Conservation (phyloP, 345 rosid genomes). For the Fremontodendron californicum region DNA sequence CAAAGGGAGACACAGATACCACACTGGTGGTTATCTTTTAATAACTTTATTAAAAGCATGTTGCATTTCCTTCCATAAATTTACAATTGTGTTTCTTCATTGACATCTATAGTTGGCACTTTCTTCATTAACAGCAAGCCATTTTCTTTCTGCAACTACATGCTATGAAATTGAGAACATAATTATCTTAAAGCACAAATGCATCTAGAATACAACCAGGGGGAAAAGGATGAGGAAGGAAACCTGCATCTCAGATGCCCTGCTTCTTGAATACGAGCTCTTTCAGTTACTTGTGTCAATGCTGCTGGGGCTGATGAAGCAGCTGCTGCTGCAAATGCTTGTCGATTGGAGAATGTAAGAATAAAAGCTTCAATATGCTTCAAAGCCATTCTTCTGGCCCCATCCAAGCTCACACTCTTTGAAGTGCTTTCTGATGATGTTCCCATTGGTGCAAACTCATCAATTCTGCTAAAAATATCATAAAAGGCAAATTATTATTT, state of each 20-base stretch:
- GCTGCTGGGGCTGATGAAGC: slow-evolving; percentile 74
- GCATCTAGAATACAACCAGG: neutral
- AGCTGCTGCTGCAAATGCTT: slow-evolving; percentile 62
- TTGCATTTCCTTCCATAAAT: neutral
- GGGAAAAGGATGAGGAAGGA: slow-evolving; percentile 6
- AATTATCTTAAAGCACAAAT: neutral
- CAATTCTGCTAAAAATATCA: slow-evolving; percentile 51
- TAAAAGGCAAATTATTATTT: neutral
- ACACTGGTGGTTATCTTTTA: neutral
- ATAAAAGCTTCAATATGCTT: slow-evolving; percentile 70
- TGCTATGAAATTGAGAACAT: neutral
- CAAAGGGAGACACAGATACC: neutral
- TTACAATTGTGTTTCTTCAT: neutral
- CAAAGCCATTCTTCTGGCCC: slow-evolving; percentile 74
- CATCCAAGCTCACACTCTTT: slow-evolving; percentile 70
- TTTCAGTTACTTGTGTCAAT: slow-evolving; percentile 78
- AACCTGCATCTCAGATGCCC: slow-evolving; percentile 97
- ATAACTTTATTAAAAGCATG: neutral
- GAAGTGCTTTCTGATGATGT: slow-evolving; percentile 63
- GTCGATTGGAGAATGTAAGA: slow-evolving; percentile 57
- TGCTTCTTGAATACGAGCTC: slow-evolving; percentile 90
- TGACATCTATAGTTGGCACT: neutral
- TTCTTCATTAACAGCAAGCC: neutral
- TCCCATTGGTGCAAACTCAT: slow-evolving; percentile 61
- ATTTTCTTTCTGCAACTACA: neutral